Base-by-base conservation (phyloP, 257 asterid genomes). In the Apocynum venetum region DNA sequence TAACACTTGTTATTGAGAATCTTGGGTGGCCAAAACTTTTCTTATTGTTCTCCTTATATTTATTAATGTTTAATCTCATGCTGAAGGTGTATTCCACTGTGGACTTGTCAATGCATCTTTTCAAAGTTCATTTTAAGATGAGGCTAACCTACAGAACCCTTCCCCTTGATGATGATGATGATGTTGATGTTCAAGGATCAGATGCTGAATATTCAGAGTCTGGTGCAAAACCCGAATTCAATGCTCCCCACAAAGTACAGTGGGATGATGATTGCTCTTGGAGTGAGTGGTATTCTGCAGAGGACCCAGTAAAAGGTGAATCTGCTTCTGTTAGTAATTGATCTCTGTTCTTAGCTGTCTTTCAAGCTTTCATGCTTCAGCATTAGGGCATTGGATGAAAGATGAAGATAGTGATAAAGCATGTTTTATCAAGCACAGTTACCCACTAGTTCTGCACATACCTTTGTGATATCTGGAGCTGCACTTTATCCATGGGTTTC, bases 231-330 rank as follows among this genome's bases (percentile, higher is more conserved):
- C 79, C 81, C 71, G 93, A 88, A 82, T 84, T 79, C 82, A 84
- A 86, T 51, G 81, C 75, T 43, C 86, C 75, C 76, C 86, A 69
- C 41, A 90, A 86, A 84, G 78, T 84, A 77, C 98, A 85, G 77
- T 93, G 97, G 98, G 98, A 93, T 83, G 96, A 89, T 75, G 89
- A 83, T 82, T 90, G 89, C 83, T 93, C 97, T 85, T 93, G 98
- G 98, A 91, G 97, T 85, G 94, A 93, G 89, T 93, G 98, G 98
- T 93, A 91, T 81, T 85, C 96, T 56, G 95, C 93, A 38, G 98
- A 93, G 84, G 97, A 91, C 86, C 98, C 96, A 59, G 83, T 91
- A 76, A 93, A 83, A 86, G 98, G 98, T 90, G 78, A 84, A 73
- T 78, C 36, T 70, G 41, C 74, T 82, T 75, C 69, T 81, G 74